Percentiles rank a stretch among this genome's conserved stretches.
These are phyloP conservation scores for Suhomyces coccinellae DNA, from an alignment of 1,139 yeast species.

Conservation along the genomic window DNA sequence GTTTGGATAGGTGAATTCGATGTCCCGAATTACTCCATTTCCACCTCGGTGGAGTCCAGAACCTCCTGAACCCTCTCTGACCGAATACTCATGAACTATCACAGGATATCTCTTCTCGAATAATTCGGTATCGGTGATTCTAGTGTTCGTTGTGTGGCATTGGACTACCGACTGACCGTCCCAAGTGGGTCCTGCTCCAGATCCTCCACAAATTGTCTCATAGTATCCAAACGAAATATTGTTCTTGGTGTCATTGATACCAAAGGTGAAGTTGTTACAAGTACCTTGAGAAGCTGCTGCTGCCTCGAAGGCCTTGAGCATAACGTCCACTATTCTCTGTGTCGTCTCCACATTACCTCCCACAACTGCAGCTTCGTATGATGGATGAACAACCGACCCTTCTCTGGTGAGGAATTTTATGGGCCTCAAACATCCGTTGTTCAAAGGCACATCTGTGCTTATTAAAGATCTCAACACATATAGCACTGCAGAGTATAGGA, in stretches of 20 bases:
- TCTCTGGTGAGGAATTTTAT: constrained; percentile 64
- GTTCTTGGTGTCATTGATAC: constrained; percentile 38
- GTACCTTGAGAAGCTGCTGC: constrained; percentile 62
- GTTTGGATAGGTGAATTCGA: constrained; percentile 41
- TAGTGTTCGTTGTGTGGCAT: constrained; percentile 50
- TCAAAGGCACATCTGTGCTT: constrained; percentile 76
- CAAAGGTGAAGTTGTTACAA: constrained; percentile 52
- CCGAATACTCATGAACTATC: constrained; percentile 41
- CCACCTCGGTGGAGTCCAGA: constrained; percentile 45
- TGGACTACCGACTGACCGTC: constrained; percentile 50
- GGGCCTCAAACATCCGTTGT: constrained; percentile 81
- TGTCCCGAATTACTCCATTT: constrained; percentile 47
- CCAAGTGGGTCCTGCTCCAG: constrained; percentile 53
- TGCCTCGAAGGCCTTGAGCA: constrained; percentile 71
- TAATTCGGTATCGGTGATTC: constrained; percentile 49
- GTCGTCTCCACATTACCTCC: constrained; percentile 91
- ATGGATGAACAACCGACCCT: constrained; percentile 69
- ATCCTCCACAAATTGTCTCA: constrained; percentile 52
- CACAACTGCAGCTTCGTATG: constrained; percentile 78
- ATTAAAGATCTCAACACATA: constrained; percentile 77
- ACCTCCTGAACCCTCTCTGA: constrained; percentile 45
- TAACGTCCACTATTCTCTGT: constrained; percentile 78
- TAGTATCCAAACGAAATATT: constrained; percentile 47
- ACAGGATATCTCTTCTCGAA: constrained; percentile 52
- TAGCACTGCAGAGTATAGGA: constrained; percentile 76